Percentiles rank a stretch among this genome's conserved stretches.
phyloP scores from a whole-genome alignment of 1,139 yeast species.

The Taphrina confusa region DNA sequence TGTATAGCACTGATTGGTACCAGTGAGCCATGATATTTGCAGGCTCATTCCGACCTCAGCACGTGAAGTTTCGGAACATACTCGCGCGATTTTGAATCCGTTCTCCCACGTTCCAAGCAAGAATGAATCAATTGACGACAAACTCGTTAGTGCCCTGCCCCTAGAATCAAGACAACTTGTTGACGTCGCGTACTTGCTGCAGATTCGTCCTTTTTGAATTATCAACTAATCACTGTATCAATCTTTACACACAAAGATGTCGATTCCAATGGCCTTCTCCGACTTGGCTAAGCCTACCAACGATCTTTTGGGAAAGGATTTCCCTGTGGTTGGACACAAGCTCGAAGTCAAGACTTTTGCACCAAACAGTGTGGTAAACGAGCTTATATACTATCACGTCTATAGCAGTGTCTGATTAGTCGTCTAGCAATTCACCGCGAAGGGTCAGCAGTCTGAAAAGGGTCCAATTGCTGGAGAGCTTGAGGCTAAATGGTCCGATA shows the following conservation, averaged over 20 bases:
- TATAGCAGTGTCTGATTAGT: neutral
- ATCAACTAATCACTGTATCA: no score
- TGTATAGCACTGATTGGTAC: no score
- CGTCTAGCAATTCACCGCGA: constrained; percentile 65
- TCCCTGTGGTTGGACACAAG: constrained; percentile 80
- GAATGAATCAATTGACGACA: neutral
- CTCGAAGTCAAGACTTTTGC: constrained; percentile 90
- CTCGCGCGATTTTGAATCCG: neutral
- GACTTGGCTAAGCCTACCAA: constrained; percentile 88
- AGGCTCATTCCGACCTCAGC: constrained; percentile 3
- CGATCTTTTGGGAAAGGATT: constrained; percentile 86
- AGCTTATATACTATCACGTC: neutral
- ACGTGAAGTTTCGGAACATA: constrained; percentile 8
- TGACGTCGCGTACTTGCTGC: no score
- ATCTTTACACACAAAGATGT: constrained; percentile 12
- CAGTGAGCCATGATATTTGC: no score
- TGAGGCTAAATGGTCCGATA: constrained; percentile 92
- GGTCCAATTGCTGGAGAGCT: constrained; percentile 84
- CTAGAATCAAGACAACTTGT: no score
- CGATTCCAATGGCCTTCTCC: constrained; percentile 35
- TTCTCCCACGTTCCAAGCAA: neutral
- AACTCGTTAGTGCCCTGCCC: neutral
- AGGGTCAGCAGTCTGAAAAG: constrained; percentile 81
- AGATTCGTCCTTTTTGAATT: no score
- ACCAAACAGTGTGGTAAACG: constrained; percentile 76